Base-by-base conservation (phyloP, 1,139 yeast species). In the Magnusiomyces magnusii region DNA sequence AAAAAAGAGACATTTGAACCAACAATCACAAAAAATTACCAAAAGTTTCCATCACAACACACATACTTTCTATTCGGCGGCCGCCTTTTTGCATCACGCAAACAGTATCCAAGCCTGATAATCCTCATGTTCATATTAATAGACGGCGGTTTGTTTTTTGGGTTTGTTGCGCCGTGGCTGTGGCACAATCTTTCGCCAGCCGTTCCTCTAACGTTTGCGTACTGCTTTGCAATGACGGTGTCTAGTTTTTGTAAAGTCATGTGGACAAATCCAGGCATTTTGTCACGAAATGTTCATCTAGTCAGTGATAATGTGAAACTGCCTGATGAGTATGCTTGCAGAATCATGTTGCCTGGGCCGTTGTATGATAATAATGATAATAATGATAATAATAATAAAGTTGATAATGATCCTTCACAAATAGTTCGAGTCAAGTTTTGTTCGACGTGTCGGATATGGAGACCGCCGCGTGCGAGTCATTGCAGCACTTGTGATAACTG, bases 381-480 rank as follows among this genome's bases (percentile, higher is more conserved):
- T n/a, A n/a, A n/a, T n/a, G n/a, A n/a, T n/a, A n/a, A n/a, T n/a
- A n/a, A n/a, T n/a, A 36, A 1, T 56, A 39, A n/a, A 13, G 24
- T 5, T 19, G 31, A 34, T 3, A 19, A 23, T 15, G 27, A 39
- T 13, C 23, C 47, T 17, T 67, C 70, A 19, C 54, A 63, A 15
- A 71, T 73, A 70, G 81, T 84, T 0, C 71, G 75, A 3, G 76
- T 85, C 52, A 78, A 80, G 61, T 82, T 81, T 63, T 82, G 86
- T 64, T 58, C 74, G 2, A 83, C 93, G 0, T 88, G 96, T 69
- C 72, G 79, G 17, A 73, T 81, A 25, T 78, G 86, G 80, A 77
- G 91, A 63, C 91, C 93, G 1, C 90, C 91, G 1, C 71, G 96
- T 58, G 69, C 82, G 1, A 75, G 80, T 51, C 96, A 88, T 70